These are phyloP conservation scores for Glycyrrhiza uralensis DNA, from an alignment of 306 rosid species.

Conservation along the genomic window DNA sequence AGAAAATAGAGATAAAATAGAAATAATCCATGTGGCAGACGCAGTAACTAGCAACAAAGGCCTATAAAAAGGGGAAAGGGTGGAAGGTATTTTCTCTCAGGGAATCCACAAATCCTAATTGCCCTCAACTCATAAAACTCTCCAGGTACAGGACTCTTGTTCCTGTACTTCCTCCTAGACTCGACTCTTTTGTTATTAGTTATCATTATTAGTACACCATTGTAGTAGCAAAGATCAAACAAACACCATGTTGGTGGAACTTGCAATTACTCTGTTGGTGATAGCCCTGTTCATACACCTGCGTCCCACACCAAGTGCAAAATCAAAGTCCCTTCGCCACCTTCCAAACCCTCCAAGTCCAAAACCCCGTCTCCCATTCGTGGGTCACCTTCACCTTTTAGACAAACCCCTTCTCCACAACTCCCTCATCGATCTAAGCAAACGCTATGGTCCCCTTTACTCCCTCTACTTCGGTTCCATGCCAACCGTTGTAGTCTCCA, in stretches of 20 bases:
- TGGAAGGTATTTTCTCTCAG: no score
- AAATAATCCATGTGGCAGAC: no score
- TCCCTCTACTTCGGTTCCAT: slow-evolving; percentile 46
- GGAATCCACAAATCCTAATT: no score
- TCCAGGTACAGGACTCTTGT: no score
- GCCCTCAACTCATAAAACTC: no score
- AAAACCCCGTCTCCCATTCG: slow-evolving; percentile 31
- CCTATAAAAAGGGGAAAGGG: no score
- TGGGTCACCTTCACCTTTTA: slow-evolving; percentile 36
- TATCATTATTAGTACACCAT: no score
- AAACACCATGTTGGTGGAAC: slow-evolving; percentile 23
- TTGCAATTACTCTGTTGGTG: neutral
- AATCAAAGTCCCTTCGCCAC: slow-evolving; percentile 30
- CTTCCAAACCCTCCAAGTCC: slow-evolving; percentile 51
- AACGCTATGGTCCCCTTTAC: slow-evolving; percentile 33
- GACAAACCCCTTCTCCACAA: slow-evolving; percentile 33
- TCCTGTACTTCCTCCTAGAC: no score
- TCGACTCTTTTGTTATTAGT: no score
- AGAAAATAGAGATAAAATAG: no score
- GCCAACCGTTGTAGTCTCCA: slow-evolving; percentile 32
- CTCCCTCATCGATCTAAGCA: slow-evolving; percentile 26
- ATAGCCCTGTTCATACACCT: slow-evolving; percentile 20
- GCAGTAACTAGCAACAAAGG: no score
- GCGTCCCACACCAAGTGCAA: slow-evolving; percentile 19
- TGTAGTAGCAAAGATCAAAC: no score